Conservation (phyloP, 2,329 filamentous ascomycete species). For the Graphiopsis chlorocephala region DNA sequence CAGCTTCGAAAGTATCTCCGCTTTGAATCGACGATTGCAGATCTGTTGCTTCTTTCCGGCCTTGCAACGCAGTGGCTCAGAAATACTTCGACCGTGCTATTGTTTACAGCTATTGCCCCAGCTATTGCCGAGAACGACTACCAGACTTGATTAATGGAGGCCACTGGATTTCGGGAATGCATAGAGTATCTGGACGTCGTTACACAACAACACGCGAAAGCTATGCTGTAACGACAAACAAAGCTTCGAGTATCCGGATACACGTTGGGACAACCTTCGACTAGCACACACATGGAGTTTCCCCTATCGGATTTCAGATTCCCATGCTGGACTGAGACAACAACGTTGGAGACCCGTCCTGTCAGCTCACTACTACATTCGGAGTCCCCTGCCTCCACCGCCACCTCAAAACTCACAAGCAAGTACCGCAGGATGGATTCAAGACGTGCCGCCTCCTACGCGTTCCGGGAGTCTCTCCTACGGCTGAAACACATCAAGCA, state of each 20-base stretch:
- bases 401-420: neutral
- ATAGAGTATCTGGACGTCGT: neutral
- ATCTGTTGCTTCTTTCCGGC: conserved; percentile 2
- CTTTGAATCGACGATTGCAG: conserved; percentile 14
- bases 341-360: neutral
- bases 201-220: neutral
- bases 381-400: conserved; percentile 4
- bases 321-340: neutral
- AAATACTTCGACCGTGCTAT: neutral
- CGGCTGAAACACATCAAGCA: neutral
- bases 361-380: neutral
- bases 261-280: neutral
- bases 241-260: neutral
- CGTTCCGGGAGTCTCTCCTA: neutral
- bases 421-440: neutral
- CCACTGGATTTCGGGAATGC: neutral
- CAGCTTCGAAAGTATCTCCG: neutral
- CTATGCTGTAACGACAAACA: no score
- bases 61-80: neutral
- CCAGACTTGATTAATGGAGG: neutral
- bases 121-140: neutral
- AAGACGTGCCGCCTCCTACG: neutral
- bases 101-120: neutral
- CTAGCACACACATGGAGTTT: neutral
- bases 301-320: neutral